Conservation (phyloP, 805 yeast genomes). For the Wickerhamia fluorescens region DNA sequence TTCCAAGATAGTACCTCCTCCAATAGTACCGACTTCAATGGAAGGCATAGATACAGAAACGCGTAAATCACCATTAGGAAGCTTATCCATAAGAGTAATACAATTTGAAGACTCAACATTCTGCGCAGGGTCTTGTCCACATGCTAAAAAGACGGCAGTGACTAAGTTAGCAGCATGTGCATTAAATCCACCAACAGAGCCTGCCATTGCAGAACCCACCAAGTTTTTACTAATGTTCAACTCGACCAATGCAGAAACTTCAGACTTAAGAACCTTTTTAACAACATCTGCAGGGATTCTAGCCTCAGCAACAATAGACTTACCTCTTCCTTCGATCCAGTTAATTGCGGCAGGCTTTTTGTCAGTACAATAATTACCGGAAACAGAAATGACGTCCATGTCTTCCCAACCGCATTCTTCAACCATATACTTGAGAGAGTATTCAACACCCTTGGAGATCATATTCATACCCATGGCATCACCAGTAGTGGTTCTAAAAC, state of each 20-base stretch:
- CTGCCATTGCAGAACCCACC: slow-evolving; percentile 98
- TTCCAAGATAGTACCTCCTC: slow-evolving; percentile 96
- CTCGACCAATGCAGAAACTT: slow-evolving; percentile 87
- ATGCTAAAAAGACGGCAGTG: slow-evolving; percentile 88
- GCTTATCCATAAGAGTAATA: slow-evolving; percentile 88
- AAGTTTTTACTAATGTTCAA: slow-evolving; percentile 83
- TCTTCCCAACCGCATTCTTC: slow-evolving; percentile 89
- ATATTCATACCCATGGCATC: slow-evolving; percentile 99
- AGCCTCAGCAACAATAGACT: slow-evolving; percentile 95
- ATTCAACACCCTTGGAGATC: slow-evolving; percentile 98
- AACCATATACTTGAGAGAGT: slow-evolving; percentile 74
- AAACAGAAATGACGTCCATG: slow-evolving; percentile 86
- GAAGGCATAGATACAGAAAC: slow-evolving; percentile 99
- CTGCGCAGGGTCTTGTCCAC: slow-evolving; percentile 99
- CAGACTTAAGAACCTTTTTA: slow-evolving; percentile 76
- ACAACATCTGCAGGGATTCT: slow-evolving; percentile 79
- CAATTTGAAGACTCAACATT: slow-evolving; percentile 97
- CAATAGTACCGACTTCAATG: slow-evolving; percentile 97
- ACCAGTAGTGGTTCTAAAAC: slow-evolving; percentile 98
- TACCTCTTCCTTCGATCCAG: slow-evolving; percentile 99
- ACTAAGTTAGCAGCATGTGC: slow-evolving; percentile 97
- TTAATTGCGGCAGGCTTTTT: slow-evolving; percentile 97
- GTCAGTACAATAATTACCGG: slow-evolving; percentile 97
- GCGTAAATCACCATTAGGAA: slow-evolving; percentile 65
- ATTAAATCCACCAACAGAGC: slow-evolving; percentile 94